Percentiles rank a stretch among this genome's conserved stretches.
phyloP scores from a whole-genome alignment of 129 eudicot species.

The Sambucus nigra region DNA sequence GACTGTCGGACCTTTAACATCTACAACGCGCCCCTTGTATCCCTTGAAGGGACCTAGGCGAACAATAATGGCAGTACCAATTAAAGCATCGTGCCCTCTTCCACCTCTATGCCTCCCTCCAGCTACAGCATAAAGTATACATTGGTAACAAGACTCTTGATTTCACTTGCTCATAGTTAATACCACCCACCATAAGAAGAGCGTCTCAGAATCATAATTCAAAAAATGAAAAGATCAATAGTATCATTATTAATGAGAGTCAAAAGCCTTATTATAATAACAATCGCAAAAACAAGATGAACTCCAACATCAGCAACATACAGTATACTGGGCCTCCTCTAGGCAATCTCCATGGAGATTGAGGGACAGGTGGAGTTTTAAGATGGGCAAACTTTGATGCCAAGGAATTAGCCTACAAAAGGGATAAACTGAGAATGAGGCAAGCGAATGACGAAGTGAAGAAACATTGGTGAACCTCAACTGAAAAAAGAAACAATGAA shows the following conservation, averaged over 20 bases:
- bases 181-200: too few species aligned
- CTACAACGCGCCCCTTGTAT: constrained; percentile 74
- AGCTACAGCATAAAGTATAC: constrained; percentile 30
- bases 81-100: constrained; percentile 63
- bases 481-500: neutral
- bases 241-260: neutral
- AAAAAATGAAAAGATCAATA: neutral
- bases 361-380: constrained; percentile 49
- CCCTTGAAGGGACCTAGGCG: constrained; percentile 79
- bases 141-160: neutral
- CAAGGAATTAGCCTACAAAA: constrained; percentile 46
- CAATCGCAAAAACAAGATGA: neutral
- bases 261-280: neutral
- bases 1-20: constrained; percentile 55
- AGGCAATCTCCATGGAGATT: constrained; percentile 61
- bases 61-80: constrained; percentile 51
- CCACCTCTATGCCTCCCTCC: constrained; percentile 92
- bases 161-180: too few species aligned
- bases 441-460: neutral
- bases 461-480: too few species aligned
- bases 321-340: constrained; percentile 59
- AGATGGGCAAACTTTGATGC: constrained; percentile 48
- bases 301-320: too few species aligned
- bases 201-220: too few species aligned
- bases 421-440: too few species aligned